These are phyloP conservation scores for Cryptosporidium bovis DNA, from an alignment of 169 alveolate species.

Conservation along the genomic window DNA sequence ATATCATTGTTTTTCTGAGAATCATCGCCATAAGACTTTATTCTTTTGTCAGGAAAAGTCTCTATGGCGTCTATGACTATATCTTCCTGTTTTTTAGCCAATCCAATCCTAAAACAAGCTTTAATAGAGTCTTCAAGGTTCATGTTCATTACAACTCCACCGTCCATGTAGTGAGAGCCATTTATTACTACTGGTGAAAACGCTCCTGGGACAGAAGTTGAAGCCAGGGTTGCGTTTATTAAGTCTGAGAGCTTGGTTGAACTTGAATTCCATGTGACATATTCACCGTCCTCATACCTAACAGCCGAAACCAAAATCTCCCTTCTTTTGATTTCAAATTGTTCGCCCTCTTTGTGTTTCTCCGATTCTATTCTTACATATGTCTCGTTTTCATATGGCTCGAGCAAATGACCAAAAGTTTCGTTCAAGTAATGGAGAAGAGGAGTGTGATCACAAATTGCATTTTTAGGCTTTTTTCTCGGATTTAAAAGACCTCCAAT, in stretches of 20 bases:
- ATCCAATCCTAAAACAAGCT: conserved; percentile 60
- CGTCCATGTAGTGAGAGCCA: conserved; percentile 70
- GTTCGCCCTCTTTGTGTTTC: background rate
- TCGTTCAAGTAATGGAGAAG: conserved; percentile 29
- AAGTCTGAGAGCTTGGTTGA: conserved; percentile 24
- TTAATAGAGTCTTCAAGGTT: conserved; percentile 57
- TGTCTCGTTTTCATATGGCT: conserved; percentile 54
- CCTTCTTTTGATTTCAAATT: conserved; percentile 43
- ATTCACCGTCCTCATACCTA: conserved; percentile 70
- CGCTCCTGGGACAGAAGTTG: conserved; percentile 73
- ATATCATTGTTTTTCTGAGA: conserved; percentile 1
- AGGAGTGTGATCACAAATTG: conserved; percentile 58
- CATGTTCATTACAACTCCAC: conserved; percentile 70
- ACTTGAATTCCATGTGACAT: conserved; percentile 67
- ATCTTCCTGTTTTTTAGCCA: conserved; percentile 66
- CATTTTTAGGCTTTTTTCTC: conserved; percentile 24
- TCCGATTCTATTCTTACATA: conserved; percentile 18
- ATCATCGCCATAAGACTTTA: conserved; percentile 1
- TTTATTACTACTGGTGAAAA: conserved; percentile 68
- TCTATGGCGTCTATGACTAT: conserved; percentile 70
- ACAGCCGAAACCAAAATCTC: conserved; percentile 69
- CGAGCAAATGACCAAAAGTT: conserved; percentile 52
- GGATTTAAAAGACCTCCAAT: conserved; percentile 36
- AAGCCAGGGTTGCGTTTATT: conserved; percentile 64
- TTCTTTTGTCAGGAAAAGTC: conserved; percentile 48